Evolutionary conservation across 2,329 filamentous ascomycete genomes (phyloP).

Genomic region (Claviceps sp.): DNA sequence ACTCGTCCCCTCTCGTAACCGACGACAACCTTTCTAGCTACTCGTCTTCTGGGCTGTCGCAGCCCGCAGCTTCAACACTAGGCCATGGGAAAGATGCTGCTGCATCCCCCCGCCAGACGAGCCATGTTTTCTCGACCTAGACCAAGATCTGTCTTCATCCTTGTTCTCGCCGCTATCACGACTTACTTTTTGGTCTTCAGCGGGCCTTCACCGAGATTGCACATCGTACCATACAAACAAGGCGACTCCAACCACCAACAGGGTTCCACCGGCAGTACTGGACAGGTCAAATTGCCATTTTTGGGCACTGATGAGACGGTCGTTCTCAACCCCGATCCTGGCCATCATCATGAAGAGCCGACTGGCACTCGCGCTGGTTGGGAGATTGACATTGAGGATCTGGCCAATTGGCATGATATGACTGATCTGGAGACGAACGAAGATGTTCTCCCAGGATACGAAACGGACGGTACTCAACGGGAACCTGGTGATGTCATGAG

Average conservation of each 20-base stretch:
- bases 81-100: constrained; percentile 21
- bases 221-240: constrained; percentile 19
- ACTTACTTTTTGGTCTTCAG: constrained; percentile 31
- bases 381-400: constrained; percentile 23
- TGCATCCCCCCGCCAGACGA: constrained; percentile 17
- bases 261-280: neutral
- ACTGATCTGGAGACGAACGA: constrained; percentile 22
- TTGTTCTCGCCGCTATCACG: constrained; percentile 25
- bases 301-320: neutral
- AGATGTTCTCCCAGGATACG: constrained; percentile 22
- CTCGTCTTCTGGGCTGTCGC: neutral
- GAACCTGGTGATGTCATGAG: constrained; percentile 19
- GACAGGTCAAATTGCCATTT: neutral
- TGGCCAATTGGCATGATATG: constrained; percentile 23
- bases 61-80: neutral
- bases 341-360: constrained; percentile 7
- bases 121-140: constrained; percentile 22
- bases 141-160: constrained; percentile 28
- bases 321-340: constrained; percentile 1
- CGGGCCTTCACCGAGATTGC: constrained; percentile 19
- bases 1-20: neutral
- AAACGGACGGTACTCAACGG: constrained; percentile 22
- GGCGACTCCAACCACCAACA: constrained; percentile 5
- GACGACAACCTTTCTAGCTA: neutral
- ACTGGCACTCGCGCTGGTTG: constrained; percentile 13